Percentiles rank a stretch among this genome's conserved stretches.
These are phyloP conservation scores for barrel medic (Medicago truncatula) DNA, from an alignment of 306 rosid species.

Conservation along the genomic window MtrunA17r5.0-ANR NC_053043.1:51908501-51909000, in stretches of 20 bases:
- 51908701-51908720: constrained; percentile 22
- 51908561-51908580: constrained; percentile 26
- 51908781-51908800: constrained; percentile 27
- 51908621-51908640: constrained; percentile 28
- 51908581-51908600: constrained; percentile 16
- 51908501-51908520: constrained; percentile 24
- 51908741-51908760: constrained; percentile 48
- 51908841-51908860: not conserved
- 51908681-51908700: constrained; percentile 26
- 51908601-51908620: constrained; percentile 18
- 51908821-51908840: not conserved
- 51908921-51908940: not conserved
- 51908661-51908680: constrained; percentile 24
- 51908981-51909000: too few relatives aligned
- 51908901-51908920: constrained; percentile 1
- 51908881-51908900: constrained; percentile 3
- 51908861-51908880: constrained; percentile 18
- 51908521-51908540: not conserved
- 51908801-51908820: not conserved
- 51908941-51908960: too few relatives aligned
- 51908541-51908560: not conserved
- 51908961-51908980: too few relatives aligned
- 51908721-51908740: constrained; percentile 39
- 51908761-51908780: constrained; percentile 40
- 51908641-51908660: constrained; percentile 10